Percentiles rank a stretch among this genome's conserved stretches.
Conservation (phyloP, 2,329 filamentous ascomycete genomes). For the Cladophialophora chaetospira region DNA sequence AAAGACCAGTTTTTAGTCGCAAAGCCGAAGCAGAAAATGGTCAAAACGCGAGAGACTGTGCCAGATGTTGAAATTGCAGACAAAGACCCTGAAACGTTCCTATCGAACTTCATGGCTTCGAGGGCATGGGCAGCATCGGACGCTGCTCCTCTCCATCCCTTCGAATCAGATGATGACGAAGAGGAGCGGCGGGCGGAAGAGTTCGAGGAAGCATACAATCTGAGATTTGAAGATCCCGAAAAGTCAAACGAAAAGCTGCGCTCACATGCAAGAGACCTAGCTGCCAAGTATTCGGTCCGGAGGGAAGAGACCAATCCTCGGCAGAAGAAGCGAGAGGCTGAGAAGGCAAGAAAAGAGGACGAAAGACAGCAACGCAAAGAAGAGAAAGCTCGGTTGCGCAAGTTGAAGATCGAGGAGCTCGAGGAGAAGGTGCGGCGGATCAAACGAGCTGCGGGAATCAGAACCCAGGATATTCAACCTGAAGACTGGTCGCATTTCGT, state of each 20-base stretch:
- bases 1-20: constrained; percentile 75
- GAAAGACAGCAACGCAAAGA: constrained; percentile 74
- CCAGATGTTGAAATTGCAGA: constrained; percentile 74
- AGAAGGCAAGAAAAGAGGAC: constrained; percentile 74
- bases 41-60: constrained; percentile 52
- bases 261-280: constrained; percentile 85
- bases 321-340: constrained; percentile 75
- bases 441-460: constrained; percentile 81
- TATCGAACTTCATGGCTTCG: constrained; percentile 94
- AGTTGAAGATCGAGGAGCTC: constrained; percentile 87
- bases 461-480: constrained; percentile 61
- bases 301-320: constrained; percentile 77
- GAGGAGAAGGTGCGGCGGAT: constrained; percentile 85
- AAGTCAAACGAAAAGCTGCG: constrained; percentile 85
- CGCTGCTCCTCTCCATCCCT: constrained; percentile 68
- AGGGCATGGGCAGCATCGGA: constrained; percentile 79
- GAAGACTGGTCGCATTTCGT: constrained; percentile 84
- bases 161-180: constrained; percentile 89
- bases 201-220: constrained; percentile 91
- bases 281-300: constrained; percentile 78
- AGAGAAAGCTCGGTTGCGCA: constrained; percentile 80
- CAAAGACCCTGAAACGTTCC: constrained; percentile 83
- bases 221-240: constrained; percentile 89
- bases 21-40: constrained; percentile 57
- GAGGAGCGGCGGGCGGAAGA: constrained; percentile 75